Percentiles rank a stretch among this genome's conserved stretches.
phyloP scores from a whole-genome alignment of 2,329 filamentous ascomycete species.

The Colletotrichum simmondsii region DNA sequence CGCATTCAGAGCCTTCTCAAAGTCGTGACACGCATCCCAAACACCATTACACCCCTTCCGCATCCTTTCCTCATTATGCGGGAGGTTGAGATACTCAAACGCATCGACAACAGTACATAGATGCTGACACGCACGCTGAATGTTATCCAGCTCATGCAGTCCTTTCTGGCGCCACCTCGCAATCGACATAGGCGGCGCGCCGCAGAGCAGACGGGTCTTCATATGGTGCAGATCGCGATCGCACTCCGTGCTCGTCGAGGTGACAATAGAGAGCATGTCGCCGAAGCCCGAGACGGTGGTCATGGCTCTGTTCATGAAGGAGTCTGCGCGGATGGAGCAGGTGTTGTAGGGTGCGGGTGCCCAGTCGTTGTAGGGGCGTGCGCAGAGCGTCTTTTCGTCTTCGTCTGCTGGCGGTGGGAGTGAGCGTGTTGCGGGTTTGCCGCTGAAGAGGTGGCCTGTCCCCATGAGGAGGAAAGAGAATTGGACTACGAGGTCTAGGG shows the following conservation, averaged over 20 bases:
- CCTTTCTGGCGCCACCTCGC: conserved; percentile 3
- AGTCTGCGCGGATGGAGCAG: not conserved
- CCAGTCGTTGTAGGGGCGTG: conserved; percentile 16
- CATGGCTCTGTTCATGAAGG: conserved; percentile 2
- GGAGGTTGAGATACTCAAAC: conserved; percentile 18
- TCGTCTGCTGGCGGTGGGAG: not conserved
- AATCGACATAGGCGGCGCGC: conserved; percentile 13
- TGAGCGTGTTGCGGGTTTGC: not conserved
- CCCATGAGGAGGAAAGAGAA: not conserved
- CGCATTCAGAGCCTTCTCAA: conserved; percentile 9
- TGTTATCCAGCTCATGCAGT: conserved; percentile 4
- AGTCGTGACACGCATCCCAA: conserved; percentile 7
- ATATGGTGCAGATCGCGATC: conserved; percentile 22
- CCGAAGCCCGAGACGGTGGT: conserved; percentile 4
- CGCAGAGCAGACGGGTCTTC: conserved; percentile 7
- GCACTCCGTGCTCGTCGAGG: conserved; percentile 3
- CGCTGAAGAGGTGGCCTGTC: conserved; percentile 8
- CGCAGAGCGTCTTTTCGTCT: conserved; percentile 12
- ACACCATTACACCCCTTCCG: conserved; percentile 5
- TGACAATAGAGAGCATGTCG: not conserved
- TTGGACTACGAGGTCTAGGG: not conserved
- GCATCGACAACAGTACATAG: conserved; percentile 5
- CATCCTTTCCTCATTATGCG: conserved; percentile 12
- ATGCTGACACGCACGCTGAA: conserved; percentile 15
- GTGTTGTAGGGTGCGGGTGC: conserved; percentile 17